Base-by-base conservation (phyloP, 352 stramenopile species). In the Globisporangium lucens region DNA sequence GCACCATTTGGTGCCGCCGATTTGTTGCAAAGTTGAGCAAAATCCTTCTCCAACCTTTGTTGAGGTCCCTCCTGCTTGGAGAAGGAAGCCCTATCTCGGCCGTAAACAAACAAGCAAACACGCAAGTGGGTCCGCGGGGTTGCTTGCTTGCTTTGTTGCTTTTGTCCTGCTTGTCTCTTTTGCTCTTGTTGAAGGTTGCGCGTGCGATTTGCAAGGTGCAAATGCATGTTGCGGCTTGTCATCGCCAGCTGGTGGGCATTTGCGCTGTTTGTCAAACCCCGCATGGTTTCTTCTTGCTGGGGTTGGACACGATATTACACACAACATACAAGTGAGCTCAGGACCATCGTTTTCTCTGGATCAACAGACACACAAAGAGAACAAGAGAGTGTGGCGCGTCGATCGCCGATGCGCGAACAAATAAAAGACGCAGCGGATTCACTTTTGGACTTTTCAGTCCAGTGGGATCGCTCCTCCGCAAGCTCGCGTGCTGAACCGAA, bases 341-440 rank as follows among this genome's bases (percentile, higher is more conserved):
- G 30, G 2, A 61, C 30, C 33, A 47, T 4, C 43, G 24, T 24
- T 51, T 51, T 51, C 43, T 51, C 38, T 13, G 6, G 38, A n/a
- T 3, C 43, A 47, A 17, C 49, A 29, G 10, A 29, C 56, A 61
- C 41, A 9, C n/a, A 60, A 6, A 27, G 6, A 20, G 9, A 5
- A 12, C 22, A 20, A n/a, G 56, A 43, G 36, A 12, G 36, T 43
- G 36, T 17, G 36, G 36, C 22, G 33, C 33, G 30, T 61, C 56
- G 33, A 61, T 49, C 56, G 56, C 33, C 56, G 56, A 61, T 61
- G 33, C 22, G 49, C n/a, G 49, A 56, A 56, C n/a, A 56, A 56
- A 15, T 15, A 22, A 49, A 49, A 49, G 47, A 13, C n/a, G 20
- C 47, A 17, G 49, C 8, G 49, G 49, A 56, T 56, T 29, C 49